Conservation (phyloP, 495 filamentous ascomycete species). For the Clohesyomyces aquaticus region DNA sequence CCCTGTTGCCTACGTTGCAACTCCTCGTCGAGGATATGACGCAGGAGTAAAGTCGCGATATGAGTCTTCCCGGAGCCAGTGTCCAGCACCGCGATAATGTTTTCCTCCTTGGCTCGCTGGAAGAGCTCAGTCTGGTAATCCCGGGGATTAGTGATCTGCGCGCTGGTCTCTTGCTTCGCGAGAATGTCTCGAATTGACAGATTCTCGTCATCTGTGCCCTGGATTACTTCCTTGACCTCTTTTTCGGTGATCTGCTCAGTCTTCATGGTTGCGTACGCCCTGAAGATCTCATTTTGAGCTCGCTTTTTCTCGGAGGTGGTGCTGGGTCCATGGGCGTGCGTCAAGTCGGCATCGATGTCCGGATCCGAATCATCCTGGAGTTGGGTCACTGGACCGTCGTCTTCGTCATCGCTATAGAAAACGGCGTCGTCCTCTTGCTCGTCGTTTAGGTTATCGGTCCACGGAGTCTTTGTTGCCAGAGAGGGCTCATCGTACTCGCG, state of each 20-base stretch:
- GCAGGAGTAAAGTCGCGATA: constrained; percentile 86
- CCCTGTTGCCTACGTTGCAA: constrained; percentile 68
- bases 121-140: constrained; percentile 95
- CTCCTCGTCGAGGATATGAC: constrained; percentile 77
- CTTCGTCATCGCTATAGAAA: constrained; percentile 3
- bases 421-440: neutral
- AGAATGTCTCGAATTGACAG: constrained; percentile 51
- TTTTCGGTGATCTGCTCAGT: constrained; percentile 47
- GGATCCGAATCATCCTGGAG: constrained; percentile 9
- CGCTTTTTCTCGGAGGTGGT: constrained; percentile 27
- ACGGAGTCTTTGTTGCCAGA: no score
- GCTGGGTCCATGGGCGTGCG: constrained; percentile 18
- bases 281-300: constrained; percentile 42
- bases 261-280: constrained; percentile 51
- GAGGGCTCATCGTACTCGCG: no score
- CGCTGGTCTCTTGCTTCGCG: constrained; percentile 46
- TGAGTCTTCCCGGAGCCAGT: constrained; percentile 97
- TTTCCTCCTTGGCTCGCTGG: constrained; percentile 81
- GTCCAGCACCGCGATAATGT: constrained; percentile 94
- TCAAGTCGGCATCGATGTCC: constrained; percentile 19
- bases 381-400: neutral
- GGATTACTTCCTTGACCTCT: constrained; percentile 39
- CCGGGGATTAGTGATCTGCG: constrained; percentile 72
- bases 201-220: constrained; percentile 47
- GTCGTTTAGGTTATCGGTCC: neutral